Conservation (phyloP, 139 green algal genomes). For the Chlorella sp. region DNA sequence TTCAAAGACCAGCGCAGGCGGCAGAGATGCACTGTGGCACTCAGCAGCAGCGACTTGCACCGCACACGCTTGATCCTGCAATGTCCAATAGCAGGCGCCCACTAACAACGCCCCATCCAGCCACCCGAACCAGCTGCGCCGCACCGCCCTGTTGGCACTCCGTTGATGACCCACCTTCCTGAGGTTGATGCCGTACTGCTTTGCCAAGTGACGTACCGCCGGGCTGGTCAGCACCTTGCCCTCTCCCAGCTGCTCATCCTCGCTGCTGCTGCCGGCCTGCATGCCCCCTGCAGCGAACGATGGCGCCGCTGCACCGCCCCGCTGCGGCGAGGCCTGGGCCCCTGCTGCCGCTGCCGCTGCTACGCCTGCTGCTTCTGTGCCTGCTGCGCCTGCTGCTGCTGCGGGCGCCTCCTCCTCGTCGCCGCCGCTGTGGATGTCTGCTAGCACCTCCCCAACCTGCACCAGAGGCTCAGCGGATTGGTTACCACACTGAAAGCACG, state of each 20-base stretch:
- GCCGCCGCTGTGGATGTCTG: conserved; percentile 59
- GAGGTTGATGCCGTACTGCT: conserved; percentile 61
- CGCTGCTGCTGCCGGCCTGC: conserved; percentile 16
- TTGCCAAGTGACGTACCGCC: conserved; percentile 76
- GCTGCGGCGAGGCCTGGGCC: conserved; percentile 6
- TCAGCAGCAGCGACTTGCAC: too few relatives aligned
- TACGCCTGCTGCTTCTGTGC: not conserved
- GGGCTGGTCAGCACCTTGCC: conserved; percentile 64
- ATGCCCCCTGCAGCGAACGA: too few relatives aligned
- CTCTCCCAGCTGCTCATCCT: conserved; percentile 20
- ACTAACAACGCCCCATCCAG: too few relatives aligned
- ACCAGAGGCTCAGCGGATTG: too few relatives aligned
- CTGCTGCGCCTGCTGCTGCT: not conserved
- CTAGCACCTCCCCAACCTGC: conserved; percentile 77
- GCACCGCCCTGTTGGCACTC: too few relatives aligned
- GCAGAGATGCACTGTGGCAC: too few relatives aligned
- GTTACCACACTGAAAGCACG: too few relatives aligned
- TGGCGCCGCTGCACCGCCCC: not conserved
- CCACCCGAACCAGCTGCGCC: too few relatives aligned
- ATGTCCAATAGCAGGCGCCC: too few relatives aligned
- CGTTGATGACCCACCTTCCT: not conserved
- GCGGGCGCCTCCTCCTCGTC: conserved; percentile 6
- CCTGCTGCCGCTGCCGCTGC: not conserved
- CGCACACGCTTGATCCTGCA: too few relatives aligned
- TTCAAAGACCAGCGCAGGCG: too few relatives aligned